Evolutionary conservation across 345 rosid species (phyloP).

Genomic region (Lepidium didymum): DNA sequence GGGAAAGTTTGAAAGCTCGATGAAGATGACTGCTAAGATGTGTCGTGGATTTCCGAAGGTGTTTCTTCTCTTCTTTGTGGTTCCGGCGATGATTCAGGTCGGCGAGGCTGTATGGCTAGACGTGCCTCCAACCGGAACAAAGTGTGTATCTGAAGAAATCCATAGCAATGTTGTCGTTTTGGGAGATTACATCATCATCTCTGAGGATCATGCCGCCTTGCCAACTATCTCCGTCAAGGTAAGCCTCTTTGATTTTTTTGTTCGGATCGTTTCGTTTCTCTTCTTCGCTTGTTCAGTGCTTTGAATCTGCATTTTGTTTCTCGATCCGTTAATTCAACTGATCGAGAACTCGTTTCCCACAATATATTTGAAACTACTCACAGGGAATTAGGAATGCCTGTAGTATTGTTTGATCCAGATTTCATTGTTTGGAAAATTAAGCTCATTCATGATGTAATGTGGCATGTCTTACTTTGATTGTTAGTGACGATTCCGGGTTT

Average conservation of each 20-base stretch:
- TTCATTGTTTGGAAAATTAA: neutral
- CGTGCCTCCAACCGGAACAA: constrained; percentile 72
- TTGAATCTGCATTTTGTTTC: constrained; percentile 4
- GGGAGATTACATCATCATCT: constrained; percentile 64
- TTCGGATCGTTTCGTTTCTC: neutral
- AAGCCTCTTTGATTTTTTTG: neutral
- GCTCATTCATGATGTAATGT: neutral
- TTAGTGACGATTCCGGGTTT: neutral
- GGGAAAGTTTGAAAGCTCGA: neutral
- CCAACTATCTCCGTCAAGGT: constrained; percentile 60
- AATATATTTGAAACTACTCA: neutral
- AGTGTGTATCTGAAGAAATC: constrained; percentile 96
- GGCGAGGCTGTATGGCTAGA: constrained; percentile 67
- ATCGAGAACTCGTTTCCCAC: neutral
- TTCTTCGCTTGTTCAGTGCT: neutral
- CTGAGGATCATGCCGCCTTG: constrained; percentile 38
- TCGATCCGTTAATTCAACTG: constrained; percentile 7
- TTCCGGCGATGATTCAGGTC: neutral
- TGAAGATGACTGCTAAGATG: neutral
- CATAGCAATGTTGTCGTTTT: constrained; percentile 74
- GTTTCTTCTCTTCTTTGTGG: neutral
- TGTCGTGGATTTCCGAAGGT: neutral
- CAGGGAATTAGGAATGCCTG: neutral
- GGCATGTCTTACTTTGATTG: neutral
- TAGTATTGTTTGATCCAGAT: neutral